Evolutionary conservation across 2,329 filamentous ascomycete genomes (phyloP).

Genomic region (Ceratocystis papillata): DNA sequence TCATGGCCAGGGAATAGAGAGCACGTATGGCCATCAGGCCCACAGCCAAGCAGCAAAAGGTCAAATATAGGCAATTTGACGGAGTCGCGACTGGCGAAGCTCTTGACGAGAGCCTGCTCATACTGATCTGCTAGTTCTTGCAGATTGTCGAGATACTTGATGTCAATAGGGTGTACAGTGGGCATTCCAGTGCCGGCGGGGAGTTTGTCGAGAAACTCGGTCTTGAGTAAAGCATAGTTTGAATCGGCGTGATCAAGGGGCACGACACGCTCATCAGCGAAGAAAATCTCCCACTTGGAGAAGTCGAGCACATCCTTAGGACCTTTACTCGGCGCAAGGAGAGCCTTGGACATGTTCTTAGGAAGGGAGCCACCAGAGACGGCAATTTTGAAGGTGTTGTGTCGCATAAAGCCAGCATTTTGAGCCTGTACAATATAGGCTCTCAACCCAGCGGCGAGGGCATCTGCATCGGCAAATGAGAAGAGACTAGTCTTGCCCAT

Average conservation of each 20-base stretch:
- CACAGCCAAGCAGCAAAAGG: constrained; percentile 82
- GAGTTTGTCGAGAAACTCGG: constrained; percentile 80
- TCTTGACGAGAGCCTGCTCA: constrained; percentile 72
- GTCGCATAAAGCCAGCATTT: constrained; percentile 65
- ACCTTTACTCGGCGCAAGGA: constrained; percentile 48
- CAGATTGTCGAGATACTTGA: constrained; percentile 54
- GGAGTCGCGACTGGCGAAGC: constrained; percentile 84
- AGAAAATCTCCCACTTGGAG: constrained; percentile 93
- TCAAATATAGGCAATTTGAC: constrained; percentile 94
- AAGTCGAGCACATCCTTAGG: constrained; percentile 59
- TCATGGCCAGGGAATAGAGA: constrained; percentile 86
- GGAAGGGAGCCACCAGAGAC: constrained; percentile 92
- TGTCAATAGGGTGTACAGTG: constrained; percentile 68
- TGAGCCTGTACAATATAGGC: constrained; percentile 74
- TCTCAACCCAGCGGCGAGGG: constrained; percentile 67
- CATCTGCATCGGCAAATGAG: constrained; percentile 59
- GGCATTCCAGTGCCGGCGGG: constrained; percentile 56
- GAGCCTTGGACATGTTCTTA: constrained; percentile 71
- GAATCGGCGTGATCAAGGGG: constrained; percentile 85
- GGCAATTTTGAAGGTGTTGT: constrained; percentile 77
- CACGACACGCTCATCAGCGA: constrained; percentile 92
- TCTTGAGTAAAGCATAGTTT: constrained; percentile 82
- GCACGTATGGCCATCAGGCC: constrained; percentile 95
- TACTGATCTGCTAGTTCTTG: constrained; percentile 92
- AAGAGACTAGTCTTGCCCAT: constrained; percentile 62